Conservation (phyloP, 2,329 filamentous ascomycete genomes). For the Rhynchosporium graminicola region DNA sequence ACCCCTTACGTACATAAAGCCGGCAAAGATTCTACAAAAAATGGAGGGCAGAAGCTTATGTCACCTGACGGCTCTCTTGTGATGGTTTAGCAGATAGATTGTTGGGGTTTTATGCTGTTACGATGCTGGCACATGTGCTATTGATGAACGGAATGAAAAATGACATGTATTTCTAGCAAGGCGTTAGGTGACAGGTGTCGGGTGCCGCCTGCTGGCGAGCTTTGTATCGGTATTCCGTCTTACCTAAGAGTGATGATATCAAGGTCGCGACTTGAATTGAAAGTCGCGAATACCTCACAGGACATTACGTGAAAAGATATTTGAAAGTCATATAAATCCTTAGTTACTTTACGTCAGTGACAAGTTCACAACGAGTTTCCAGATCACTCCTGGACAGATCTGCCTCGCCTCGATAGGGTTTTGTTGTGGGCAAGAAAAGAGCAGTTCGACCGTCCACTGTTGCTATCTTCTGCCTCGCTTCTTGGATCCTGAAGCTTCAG, state of each 20-base stretch:
- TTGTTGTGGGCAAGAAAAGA: no score
- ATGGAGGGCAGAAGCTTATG: slow-evolving; percentile 21
- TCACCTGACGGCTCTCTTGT: slow-evolving; percentile 27
- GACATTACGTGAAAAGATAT: neutral
- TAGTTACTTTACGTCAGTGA: no score
- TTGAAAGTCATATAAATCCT: no score
- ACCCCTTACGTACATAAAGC: slow-evolving; percentile 32
- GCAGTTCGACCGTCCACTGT: neutral
- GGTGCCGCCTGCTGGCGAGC: slow-evolving; percentile 1
- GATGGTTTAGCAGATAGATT: slow-evolving; percentile 27
- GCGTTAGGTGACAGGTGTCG: slow-evolving; percentile 17
- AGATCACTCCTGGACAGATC: no score
- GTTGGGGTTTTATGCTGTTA: no score
- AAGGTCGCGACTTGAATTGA: neutral
- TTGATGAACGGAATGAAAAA: neutral
- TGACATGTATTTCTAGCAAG: slow-evolving; percentile 25
- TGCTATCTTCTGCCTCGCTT: neutral
- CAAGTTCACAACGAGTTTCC: no score
- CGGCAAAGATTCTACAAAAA: slow-evolving; percentile 24
- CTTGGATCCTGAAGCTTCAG: neutral
- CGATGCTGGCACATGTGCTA: neutral
- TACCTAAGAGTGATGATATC: neutral
- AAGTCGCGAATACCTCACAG: neutral
- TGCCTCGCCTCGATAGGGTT: no score
- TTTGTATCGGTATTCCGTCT: slow-evolving; percentile 1